Base-by-base conservation (phyloP, 352 stramenopile genomes). In the Pythium phragmitis region DNA sequence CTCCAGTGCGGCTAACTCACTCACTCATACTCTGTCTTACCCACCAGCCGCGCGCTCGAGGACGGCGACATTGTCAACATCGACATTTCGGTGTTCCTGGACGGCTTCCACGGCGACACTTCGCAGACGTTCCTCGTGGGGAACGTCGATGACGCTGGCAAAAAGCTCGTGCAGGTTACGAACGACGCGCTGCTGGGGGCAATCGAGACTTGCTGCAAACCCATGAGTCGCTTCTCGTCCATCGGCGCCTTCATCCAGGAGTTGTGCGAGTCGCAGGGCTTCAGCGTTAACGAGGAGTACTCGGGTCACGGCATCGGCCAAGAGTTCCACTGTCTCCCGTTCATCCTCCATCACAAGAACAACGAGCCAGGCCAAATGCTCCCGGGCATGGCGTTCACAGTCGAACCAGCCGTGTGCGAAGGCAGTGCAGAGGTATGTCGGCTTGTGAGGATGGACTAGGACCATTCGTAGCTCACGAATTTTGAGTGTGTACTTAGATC, bases 81-180 rank as follows among this genome's bases (percentile, higher is more conserved):
- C 60, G 96, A 99, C 81, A 85, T 99, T 28, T 98, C 94, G 30
- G 91, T 98, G 50, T 98, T 80, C 60, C 48, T 98, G 4, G 78
- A 94, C 55, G 96, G 96, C 9, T 98, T 98, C 64, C 97, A 99
- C 75, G 98, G 97, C 28, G 98, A 99, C 74, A 99, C 98, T 54
- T 99, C 96, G 70, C 91, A 94, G 50, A 99, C 96, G 0, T 96
- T 99, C 52, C 72, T 97, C 21, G 96, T 99, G 8, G 97, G 97
- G 8, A 73, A 97, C 60, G 88, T 97, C 6, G 94, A 98, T 54
- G 81, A 94, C 13, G 77, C 66, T 19, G 88, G 84, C 28, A 82
- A 87, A 61, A 80, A 88, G 48, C 79, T 99, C n/a, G 75, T 99
- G 8, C 76, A 97, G 60, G 73, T 89, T 23, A 96, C 89, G n/a